Conservation (phyloP, 768 basidiomycete species). For the Termitomyces heimii region DNA sequence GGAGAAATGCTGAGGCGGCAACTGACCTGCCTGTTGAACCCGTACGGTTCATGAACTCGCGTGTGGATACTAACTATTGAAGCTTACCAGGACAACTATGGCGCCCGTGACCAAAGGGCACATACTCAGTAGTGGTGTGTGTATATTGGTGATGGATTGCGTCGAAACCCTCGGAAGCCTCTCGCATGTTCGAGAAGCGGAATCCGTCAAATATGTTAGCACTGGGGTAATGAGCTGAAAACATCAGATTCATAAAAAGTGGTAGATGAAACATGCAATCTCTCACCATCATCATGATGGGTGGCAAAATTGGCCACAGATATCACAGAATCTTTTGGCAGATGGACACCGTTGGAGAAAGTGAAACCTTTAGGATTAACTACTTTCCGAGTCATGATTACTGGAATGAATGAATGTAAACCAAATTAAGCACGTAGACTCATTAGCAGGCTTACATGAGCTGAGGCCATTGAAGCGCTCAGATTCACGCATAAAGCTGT, state of each 20-base stretch:
- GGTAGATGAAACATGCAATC: no score
- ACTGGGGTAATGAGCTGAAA: background rate
- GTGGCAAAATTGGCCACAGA: constrained; percentile 6
- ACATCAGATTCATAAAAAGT: no score
- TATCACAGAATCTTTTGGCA: background rate
- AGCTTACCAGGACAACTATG: constrained; percentile 1
- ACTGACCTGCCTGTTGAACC: background rate
- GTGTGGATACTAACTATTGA: no score
- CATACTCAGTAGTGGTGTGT: constrained; percentile 1
- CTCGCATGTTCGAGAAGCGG: background rate
- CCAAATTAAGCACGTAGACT: no score
- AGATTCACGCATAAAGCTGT: constrained; percentile 1
- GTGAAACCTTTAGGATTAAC: constrained; percentile 4
- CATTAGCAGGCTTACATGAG: background rate
- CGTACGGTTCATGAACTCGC: no score
- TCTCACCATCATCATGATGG: constrained; percentile 2
- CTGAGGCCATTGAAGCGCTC: constrained; percentile 3
- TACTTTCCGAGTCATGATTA: constrained; percentile 6
- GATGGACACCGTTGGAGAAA: constrained; percentile 4
- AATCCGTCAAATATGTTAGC: constrained; percentile 3
- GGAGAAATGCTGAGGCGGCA: no score
- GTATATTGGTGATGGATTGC: background rate
- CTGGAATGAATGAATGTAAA: no score
- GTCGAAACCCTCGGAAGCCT: background rate
- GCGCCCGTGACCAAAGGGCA: constrained; percentile 1